These are phyloP conservation scores for Prunus davidiana DNA, from an alignment of 306 rosid species.

Conservation along the genomic window DNA sequence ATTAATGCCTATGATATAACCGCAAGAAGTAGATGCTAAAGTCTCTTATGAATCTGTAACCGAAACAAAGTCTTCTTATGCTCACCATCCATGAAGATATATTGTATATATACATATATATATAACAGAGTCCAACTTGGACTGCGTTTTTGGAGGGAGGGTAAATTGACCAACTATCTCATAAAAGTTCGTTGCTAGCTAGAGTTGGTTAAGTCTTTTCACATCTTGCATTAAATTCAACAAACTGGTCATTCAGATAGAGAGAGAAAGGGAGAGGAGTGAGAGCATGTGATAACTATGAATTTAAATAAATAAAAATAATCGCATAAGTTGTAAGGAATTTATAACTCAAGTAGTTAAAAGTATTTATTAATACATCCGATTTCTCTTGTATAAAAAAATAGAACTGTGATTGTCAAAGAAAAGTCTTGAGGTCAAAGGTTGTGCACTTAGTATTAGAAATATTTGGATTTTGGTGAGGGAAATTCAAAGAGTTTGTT, in stretches of 20 bases:
- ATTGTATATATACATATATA: not conserved
- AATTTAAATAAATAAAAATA: not conserved
- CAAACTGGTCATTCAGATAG: not conserved
- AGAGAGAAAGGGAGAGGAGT: not conserved
- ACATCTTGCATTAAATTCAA: constrained; percentile 3
- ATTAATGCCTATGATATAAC: not conserved
- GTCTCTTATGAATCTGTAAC: not conserved
- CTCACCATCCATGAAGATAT: not conserved
- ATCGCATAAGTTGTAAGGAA: no score
- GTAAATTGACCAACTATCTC: not conserved
- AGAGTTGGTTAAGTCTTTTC: not conserved
- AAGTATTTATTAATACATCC: no score
- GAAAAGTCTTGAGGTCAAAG: constrained; percentile 30
- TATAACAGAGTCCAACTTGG: not conserved
- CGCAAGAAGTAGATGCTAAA: not conserved
- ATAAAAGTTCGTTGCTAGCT: not conserved
- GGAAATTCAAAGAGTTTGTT: constrained; percentile 23
- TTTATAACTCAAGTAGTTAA: no score
- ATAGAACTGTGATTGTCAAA: not conserved
- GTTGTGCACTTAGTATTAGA: constrained; percentile 14
- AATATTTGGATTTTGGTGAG: constrained; percentile 14
- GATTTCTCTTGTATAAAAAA: no score
- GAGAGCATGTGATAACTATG: not conserved
- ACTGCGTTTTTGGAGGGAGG: not conserved
- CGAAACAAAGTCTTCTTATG: not conserved